phyloP scores from a whole-genome alignment of 2,329 filamentous ascomycete genomes.

The Dactylellina drechsleri region DNA sequence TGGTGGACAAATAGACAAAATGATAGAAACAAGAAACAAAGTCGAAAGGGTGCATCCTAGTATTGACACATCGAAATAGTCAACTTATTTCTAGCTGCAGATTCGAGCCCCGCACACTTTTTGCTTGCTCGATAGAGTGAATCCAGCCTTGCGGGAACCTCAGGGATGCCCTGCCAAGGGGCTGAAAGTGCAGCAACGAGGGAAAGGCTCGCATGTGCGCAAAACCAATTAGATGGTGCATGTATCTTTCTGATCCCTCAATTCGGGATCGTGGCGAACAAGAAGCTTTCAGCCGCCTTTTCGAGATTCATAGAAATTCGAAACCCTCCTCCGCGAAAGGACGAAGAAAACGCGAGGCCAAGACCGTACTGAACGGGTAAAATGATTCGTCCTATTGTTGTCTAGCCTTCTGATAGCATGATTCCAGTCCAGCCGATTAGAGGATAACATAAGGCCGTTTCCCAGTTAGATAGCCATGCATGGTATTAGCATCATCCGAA shows the following conservation, averaged over 20 bases:
- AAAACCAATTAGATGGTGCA: background rate
- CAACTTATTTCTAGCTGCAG: conserved; percentile 32
- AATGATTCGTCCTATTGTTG: background rate
- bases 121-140: background rate
- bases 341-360: conserved; percentile 31
- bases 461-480: background rate
- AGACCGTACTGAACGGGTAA: background rate
- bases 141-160: conserved; percentile 28
- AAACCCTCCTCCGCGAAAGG: conserved; percentile 22
- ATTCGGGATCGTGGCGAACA: too few relatives aligned
- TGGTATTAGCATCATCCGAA: too few relatives aligned
- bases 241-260: conserved; percentile 33
- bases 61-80: conserved; percentile 30
- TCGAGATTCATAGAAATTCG: background rate
- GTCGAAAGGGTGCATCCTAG: conserved; percentile 35
- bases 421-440: too few relatives aligned
- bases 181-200: conserved; percentile 16
- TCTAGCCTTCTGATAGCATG: too few relatives aligned
- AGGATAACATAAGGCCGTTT: background rate
- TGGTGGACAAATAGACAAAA: background rate
- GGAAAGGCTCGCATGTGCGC: conserved; percentile 28
- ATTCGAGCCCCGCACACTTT: conserved; percentile 3
- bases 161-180: conserved; percentile 33
- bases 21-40: conserved; percentile 38
- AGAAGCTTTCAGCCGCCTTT: conserved; percentile 17